Evolutionary conservation across 805 yeast genomes (phyloP), one percentile per base, ranked within the genome.

Genomic region (Wickerhamomyces hampshirensis): DNA sequence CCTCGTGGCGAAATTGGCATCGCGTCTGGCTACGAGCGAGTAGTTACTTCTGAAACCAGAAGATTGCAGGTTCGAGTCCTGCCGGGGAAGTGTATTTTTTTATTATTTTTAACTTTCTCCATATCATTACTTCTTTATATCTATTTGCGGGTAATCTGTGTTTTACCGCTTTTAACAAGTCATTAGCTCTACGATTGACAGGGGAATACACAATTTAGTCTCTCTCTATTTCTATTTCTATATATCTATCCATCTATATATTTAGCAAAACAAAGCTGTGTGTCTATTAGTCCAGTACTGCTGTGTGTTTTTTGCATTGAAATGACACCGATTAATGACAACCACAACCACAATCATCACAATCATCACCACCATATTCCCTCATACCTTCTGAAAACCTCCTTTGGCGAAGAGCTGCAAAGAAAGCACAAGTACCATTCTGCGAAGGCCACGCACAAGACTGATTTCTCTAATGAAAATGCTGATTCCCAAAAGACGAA

Each of bases 391-490:
- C 35, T 44, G 17, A 43, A 44, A 33, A 48, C 51, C 3, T 31
- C 45, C 1, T 48, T 30, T 37, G 53, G 53, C 7, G 51, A 47
- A 29, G 14, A 24, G 6, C 31, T 48, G 3, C 42, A 42, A 15
- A 16, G 36, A 23, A 35, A 35, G 21, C 28, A 46, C 10, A 23
- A n/a, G 2, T 30, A 28, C 10, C 39, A 44, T 2, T 5, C 21
- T 4, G n/a, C n/a, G n/a, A n/a, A n/a, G n/a, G n/a, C n/a, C n/a
- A n/a, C n/a, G n/a, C n/a, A n/a, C n/a, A n/a, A n/a, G n/a, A n/a
- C n/a, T n/a, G n/a, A n/a, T n/a, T n/a, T n/a, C n/a, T n/a, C 35
- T 1, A 18, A 28, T 5, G 23, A 8, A 4, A 38, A 34, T n/a
- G 41, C 39, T 10, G 18, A 34, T 14, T 21, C 47, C 10, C 33